These are phyloP conservation scores for Metschnikowia sp. DNA, from an alignment of 805 yeast genomes.

Conservation along the genomic window DNA sequence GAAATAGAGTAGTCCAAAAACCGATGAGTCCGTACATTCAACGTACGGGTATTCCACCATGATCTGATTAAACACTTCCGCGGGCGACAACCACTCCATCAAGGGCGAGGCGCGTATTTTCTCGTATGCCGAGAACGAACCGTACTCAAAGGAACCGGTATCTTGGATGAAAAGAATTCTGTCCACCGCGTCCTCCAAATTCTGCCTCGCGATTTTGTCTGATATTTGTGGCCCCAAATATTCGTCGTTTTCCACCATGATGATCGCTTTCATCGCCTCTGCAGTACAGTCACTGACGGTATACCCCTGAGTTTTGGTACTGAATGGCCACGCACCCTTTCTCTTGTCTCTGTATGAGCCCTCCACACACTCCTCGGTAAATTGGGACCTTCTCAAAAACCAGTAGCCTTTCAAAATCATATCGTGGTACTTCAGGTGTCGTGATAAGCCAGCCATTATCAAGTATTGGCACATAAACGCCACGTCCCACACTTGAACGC, in stretches of 20 bases:
- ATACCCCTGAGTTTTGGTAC: conserved; percentile 94
- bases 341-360: conserved; percentile 83
- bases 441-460: conserved; percentile 75
- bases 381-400: conserved; percentile 80
- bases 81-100: conserved; percentile 83
- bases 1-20: conserved; percentile 82
- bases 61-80: conserved; percentile 95
- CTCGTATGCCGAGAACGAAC: conserved; percentile 93
- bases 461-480: conserved; percentile 87
- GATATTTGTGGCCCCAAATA: conserved; percentile 30
- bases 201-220: conserved; percentile 51
- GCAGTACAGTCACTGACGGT: conserved; percentile 97
- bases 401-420: conserved; percentile 62
- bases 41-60: conserved; percentile 99
- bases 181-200: conserved; percentile 69
- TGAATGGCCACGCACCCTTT: conserved; percentile 93
- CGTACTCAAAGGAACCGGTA: conserved; percentile 71
- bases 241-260: conserved; percentile 78
- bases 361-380: conserved; percentile 69
- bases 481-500: conserved; percentile 96
- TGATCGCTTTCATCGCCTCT: conserved; percentile 87
- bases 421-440: conserved; percentile 59
- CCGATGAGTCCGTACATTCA: conserved; percentile 95
- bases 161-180: conserved; percentile 76
- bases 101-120: conserved; percentile 74